Percentiles rank a stretch among this genome's conserved stretches.
Conservation (phyloP, 371 early-diverging fungal genomes). For the Actinomortierella ambigua region DNA sequence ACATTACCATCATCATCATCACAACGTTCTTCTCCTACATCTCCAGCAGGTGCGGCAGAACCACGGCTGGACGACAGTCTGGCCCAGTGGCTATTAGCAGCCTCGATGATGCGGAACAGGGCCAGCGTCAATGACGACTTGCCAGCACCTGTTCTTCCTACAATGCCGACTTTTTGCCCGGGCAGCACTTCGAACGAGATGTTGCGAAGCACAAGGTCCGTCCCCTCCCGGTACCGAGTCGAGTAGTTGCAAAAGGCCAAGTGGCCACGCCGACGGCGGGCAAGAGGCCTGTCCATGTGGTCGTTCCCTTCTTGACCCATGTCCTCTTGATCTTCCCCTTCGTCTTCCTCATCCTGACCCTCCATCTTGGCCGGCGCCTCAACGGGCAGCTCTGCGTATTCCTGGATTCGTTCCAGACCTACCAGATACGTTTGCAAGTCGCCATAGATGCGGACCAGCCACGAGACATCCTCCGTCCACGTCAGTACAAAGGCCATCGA, state of each 20-base stretch:
- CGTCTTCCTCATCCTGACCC: conserved; percentile 38
- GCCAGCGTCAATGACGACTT: conserved; percentile 69
- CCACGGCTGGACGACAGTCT: background rate
- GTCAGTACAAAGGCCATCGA: conserved; percentile 72
- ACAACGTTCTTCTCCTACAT: background rate
- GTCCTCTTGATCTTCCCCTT: conserved; percentile 51
- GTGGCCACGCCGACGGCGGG: background rate
- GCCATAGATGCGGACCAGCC: conserved; percentile 36
- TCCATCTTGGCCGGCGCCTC: conserved; percentile 61
- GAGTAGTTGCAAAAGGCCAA: conserved; percentile 17
- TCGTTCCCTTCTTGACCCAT: conserved; percentile 54
- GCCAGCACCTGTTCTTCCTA: conserved; percentile 63
- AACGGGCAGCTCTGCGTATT: conserved; percentile 56
- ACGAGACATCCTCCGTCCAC: conserved; percentile 61
- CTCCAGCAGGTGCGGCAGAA: background rate
- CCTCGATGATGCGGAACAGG: conserved; percentile 71
- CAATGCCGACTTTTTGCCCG: conserved; percentile 57
- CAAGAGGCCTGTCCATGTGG: conserved; percentile 25
- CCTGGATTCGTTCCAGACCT: conserved; percentile 68
- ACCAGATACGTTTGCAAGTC: conserved; percentile 73
- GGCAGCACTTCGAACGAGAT: conserved; percentile 55
- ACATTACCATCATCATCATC: too few relatives aligned
- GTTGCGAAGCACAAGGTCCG: conserved; percentile 56
- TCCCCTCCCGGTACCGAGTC: conserved; percentile 22
- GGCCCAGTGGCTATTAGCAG: conserved; percentile 33